A percentile compares a stretch with the other conserved stretches of the same genome.
These are phyloP conservation scores for Ambrosiella xylebori DNA, from an alignment of 2,329 filamentous ascomycete species.

Conservation along the genomic window DNA sequence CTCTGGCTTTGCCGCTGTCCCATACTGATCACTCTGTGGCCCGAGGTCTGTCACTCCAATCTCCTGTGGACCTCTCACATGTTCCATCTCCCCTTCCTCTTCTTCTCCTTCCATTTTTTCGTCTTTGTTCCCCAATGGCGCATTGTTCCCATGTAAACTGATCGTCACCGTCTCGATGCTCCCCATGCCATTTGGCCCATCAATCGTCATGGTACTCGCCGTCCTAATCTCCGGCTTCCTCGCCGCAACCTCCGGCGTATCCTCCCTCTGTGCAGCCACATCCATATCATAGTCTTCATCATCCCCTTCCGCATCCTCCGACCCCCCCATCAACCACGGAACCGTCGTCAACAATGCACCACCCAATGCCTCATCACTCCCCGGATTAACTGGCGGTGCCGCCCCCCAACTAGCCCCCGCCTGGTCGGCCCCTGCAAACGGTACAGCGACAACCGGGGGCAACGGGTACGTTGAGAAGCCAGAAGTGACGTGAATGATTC, in stretches of 20 bases:
- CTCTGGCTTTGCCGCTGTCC: conserved; percentile 42
- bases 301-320: conserved; percentile 18
- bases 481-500: conserved; percentile 79
- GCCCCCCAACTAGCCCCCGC: conserved; percentile 17
- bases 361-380: conserved; percentile 75
- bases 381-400: conserved; percentile 34
- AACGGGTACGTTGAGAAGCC: conserved; percentile 67
- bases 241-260: neutral
- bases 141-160: conserved; percentile 42
- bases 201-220: conserved; percentile 63
- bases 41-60: conserved; percentile 81
- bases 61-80: conserved; percentile 68
- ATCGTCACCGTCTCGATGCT: conserved; percentile 69
- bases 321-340: conserved; percentile 53
- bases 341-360: conserved; percentile 88
- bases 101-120: conserved; percentile 14
- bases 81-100: conserved; percentile 45
- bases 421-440: conserved; percentile 35
- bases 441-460: conserved; percentile 40
- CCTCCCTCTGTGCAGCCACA: neutral
- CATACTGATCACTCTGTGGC: conserved; percentile 38
- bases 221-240: conserved; percentile 39
- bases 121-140: conserved; percentile 4
- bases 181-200: conserved; percentile 62
- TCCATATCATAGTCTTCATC: conserved; percentile 12